Evolutionary conservation across 192 early-diverging fungal genomes (phyloP), one percentile per base, ranked within the genome.

Genomic region (Chytriomyces hyalinus): DNA sequence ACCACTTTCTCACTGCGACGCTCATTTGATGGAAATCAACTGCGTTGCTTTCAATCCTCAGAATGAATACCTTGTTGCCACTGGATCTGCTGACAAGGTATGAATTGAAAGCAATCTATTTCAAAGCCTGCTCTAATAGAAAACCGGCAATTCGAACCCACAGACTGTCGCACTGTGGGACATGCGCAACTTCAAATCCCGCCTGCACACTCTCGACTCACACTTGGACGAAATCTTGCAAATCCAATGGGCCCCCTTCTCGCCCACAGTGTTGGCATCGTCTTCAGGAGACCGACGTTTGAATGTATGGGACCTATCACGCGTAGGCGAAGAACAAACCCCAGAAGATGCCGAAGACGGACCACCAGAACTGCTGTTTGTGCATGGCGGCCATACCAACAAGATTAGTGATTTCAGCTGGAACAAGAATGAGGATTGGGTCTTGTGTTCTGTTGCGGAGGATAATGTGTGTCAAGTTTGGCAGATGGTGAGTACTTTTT

Each of bases 381-480:
- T 99, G 46, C 97, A 99, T 75, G 97, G 97, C 59, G 97, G 97
- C 6, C 97, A 99, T 73, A 98, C 96, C 6, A 96, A 94, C 87
- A 95, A 94, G 82, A 93, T 99, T 48, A 92, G 94, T 44, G 97
- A 99, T 80, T 93, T 99, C 68, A 90, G 89, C 65, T 99, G 97
- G 97, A 99, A 96, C 88, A 89, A 85, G 75, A 91, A 94, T 73
- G 90, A 93, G 73, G 94, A 94, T 48, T 99, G 97, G 97, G 93
- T 93, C 6, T 85, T 99, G 75, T 93, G 94, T 80, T 94, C 92
- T 50, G 91, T 95, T 6, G 97, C 96, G 8, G 96, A 99, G 77
- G 96, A 99, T 79, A 99, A 99, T 75, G 94, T 99, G 62, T 90
- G 94, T 63, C 97, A 99, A 90, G 93, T 96, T 5, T 99, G 97